Evolutionary conservation across 768 basidiomycete genomes (phyloP), one percentile per base, ranked within the genome.

Genomic region (Amyloporia xantha): DNA sequence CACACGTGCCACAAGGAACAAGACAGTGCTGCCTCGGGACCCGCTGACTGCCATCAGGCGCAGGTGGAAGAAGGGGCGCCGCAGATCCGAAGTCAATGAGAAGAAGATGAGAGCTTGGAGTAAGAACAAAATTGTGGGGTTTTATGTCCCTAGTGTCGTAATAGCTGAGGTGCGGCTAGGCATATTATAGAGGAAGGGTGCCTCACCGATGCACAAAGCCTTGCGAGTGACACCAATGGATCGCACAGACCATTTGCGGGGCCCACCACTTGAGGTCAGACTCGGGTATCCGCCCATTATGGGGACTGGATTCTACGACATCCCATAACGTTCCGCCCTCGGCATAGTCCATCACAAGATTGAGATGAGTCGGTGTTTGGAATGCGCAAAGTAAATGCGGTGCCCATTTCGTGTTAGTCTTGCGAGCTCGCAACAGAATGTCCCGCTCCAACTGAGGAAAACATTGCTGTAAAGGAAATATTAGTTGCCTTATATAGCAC

Each of bases 11-110:
- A 53, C 88, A 90, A 0, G 91, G 89, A 3, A 92, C 80, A 0
- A 84, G 70, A 59, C 91, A 93, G 55, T 84, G 71, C 17, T 71
- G 71, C 55, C 76, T 76, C 0, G 82, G 76, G 5, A 91, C 69
- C 1, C 68, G 65, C 50, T 79, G 79, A 39, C 71, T 75, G 15
- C 86, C 86, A 49, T 84, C 81, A 1, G 60, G 52, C 28, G 66
- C 64, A 0, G 77, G 71, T 10, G 79, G 74, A 1, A 82, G 69
- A 2, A 94, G 66, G 1, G 84, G 83, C 0, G 93, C 93, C 0
- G 91, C 87, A 5, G 91, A 91, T 3, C 94, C 95, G 67, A 97
- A 98, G 65, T 99, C 95, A 23, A 96, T 92, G 2, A 99, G 71
- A 11, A 82, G 76, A n/a, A 95, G 65, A 55, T 81, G 86, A 1